A percentile compares a stretch with the other conserved stretches of the same genome.
Evolutionary conservation across 176 grass and related monocot genomes (phyloP).

Genomic region (Cenchrus fungigraminus): DNA sequence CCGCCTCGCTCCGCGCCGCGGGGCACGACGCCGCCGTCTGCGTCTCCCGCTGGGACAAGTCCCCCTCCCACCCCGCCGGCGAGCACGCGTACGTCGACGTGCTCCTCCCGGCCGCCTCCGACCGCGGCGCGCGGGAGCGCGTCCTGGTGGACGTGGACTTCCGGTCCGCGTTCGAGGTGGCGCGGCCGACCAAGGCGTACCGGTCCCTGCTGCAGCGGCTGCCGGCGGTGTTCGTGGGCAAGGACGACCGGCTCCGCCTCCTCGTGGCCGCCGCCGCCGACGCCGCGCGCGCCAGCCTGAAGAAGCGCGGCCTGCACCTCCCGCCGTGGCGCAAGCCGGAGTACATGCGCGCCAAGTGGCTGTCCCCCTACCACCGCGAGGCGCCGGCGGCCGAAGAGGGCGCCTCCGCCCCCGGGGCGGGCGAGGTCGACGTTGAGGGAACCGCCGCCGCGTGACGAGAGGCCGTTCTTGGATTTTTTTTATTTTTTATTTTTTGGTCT

Average conservation of each 20-base stretch:
- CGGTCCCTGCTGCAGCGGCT: constrained; percentile 62
- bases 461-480: constrained; percentile 16
- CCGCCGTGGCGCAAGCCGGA: constrained; percentile 86
- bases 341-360: constrained; percentile 98
- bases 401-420: neutral
- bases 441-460: constrained; percentile 31
- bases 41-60: constrained; percentile 72
- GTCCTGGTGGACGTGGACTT: constrained; percentile 75
- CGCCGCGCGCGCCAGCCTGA: constrained; percentile 66
- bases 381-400: neutral
- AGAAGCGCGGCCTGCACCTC: constrained; percentile 73
- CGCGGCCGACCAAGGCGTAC: constrained; percentile 71
- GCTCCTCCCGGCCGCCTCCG: constrained; percentile 36
- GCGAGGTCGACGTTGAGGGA: constrained; percentile 38
- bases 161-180: constrained; percentile 75
- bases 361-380: constrained; percentile 56
- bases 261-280: constrained; percentile 63
- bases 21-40: constrained; percentile 63
- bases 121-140: constrained; percentile 48
- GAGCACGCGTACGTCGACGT: constrained; percentile 80
- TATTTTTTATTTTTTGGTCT: constrained; percentile 12
- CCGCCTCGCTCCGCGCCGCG: constrained; percentile 47
- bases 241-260: constrained; percentile 64
- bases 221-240: constrained; percentile 73
- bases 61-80: constrained; percentile 52